Percentiles rank a stretch among this genome's conserved stretches.
Conservation (phyloP, 2,329 filamentous ascomycete species). For the Apiospora malaysiana region DNA sequence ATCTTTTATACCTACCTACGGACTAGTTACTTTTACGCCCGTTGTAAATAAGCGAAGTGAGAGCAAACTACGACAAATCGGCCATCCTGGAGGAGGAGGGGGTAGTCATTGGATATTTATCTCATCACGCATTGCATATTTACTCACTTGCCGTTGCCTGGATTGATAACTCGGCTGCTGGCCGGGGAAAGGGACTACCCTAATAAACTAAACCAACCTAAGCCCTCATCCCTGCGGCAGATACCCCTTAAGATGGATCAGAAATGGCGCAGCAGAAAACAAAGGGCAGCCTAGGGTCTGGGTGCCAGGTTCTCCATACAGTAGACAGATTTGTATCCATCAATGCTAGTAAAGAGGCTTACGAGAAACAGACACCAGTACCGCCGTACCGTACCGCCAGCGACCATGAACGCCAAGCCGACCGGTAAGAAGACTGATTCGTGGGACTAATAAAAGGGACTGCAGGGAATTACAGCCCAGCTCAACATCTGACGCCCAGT, state of each 20-base stretch:
- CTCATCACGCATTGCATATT: constrained; percentile 5
- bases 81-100: constrained; percentile 1
- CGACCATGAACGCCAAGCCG: constrained; percentile 21
- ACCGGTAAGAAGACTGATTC: constrained; percentile 25
- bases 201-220: constrained; percentile 24
- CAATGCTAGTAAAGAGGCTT: constrained; percentile 6
- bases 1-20: background rate
- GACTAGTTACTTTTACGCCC: background rate
- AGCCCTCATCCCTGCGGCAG: constrained; percentile 22
- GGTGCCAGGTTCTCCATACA: constrained; percentile 6
- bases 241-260: constrained; percentile 11
- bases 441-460: constrained; percentile 22
- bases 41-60: constrained; percentile 22
- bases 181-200: constrained; percentile 18
- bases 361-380: constrained; percentile 7
- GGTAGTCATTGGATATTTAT: background rate
- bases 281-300: constrained; percentile 10
- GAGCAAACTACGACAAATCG: constrained; percentile 20
- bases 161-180: constrained; percentile 3
- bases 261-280: constrained; percentile 11
- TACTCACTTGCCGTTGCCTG: background rate
- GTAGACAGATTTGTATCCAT: constrained; percentile 17
- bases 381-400: background rate
- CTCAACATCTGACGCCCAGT: constrained; percentile 26
- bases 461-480: constrained; percentile 23